These are phyloP conservation scores for Sphaerostilbella broomeana DNA, from an alignment of 2,329 filamentous ascomycete genomes.

Conservation along the genomic window DNA sequence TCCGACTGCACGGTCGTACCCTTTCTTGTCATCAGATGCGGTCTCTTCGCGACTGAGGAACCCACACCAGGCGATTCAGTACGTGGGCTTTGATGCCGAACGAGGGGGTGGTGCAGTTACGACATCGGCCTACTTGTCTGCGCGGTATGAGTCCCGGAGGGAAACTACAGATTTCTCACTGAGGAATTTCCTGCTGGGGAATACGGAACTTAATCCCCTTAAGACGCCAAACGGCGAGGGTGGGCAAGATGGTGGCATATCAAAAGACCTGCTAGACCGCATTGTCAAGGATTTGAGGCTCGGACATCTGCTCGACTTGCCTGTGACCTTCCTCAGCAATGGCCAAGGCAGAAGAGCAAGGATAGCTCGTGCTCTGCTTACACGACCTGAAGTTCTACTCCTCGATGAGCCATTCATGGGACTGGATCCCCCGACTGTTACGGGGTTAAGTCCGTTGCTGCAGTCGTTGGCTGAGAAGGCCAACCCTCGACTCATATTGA, in stretches of 20 bases:
- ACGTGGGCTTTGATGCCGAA: conserved; percentile 85
- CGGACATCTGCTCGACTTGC: conserved; percentile 63
- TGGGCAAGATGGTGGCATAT: conserved; percentile 43
- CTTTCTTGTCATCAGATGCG: conserved; percentile 62
- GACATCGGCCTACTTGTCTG: conserved; percentile 76
- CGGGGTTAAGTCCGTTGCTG: conserved; percentile 64
- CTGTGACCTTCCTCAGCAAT: conserved; percentile 86
- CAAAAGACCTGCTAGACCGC: conserved; percentile 46
- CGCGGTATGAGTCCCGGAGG: conserved; percentile 79
- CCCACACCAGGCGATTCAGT: conserved; percentile 66
- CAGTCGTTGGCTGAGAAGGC: conserved; percentile 58
- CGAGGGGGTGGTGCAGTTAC: conserved; percentile 47
- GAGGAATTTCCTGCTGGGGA: conserved; percentile 70
- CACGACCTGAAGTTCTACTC: conserved; percentile 70
- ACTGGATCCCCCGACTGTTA: conserved; percentile 75
- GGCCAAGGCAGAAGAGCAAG: conserved; percentile 82
- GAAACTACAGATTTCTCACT: conserved; percentile 87
- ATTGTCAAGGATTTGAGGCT: conserved; percentile 67
- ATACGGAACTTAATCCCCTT: conserved; percentile 74
- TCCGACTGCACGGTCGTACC: conserved; percentile 68
- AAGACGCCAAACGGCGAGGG: conserved; percentile 30
- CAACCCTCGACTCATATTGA: conserved; percentile 67
- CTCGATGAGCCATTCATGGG: conserved; percentile 97
- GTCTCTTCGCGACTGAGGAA: conserved; percentile 50
- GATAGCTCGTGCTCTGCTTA: conserved; percentile 80